Evolutionary conservation across 2,329 filamentous ascomycete genomes (phyloP).

Genomic region (Neurospora crassa): DNA sequence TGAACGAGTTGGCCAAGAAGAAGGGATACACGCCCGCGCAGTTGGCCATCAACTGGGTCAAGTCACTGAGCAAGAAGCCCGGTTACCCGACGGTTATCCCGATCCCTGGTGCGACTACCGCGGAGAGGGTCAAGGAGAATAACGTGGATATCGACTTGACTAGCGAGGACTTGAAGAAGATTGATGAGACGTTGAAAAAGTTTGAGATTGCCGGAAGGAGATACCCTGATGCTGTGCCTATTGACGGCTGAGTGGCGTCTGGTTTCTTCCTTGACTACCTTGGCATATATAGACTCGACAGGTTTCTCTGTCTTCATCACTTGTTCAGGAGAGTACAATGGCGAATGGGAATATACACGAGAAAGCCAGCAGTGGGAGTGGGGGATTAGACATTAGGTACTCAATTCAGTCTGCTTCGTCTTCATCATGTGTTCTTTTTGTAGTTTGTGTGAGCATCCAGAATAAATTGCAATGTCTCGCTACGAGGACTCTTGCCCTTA

Average conservation of each 20-base stretch:
- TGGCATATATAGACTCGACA: not conserved
- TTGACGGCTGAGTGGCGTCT: not conserved
- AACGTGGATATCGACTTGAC: conserved; percentile 36
- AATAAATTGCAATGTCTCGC: not conserved
- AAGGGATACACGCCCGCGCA: conserved; percentile 53
- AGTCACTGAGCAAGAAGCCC: conserved; percentile 35
- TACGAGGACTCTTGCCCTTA: too few relatives aligned
- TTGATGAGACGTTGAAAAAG: conserved; percentile 38
- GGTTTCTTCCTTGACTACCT: not conserved
- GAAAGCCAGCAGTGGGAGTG: not conserved
- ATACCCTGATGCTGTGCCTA: conserved; percentile 26
- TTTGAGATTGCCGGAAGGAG: conserved; percentile 38
- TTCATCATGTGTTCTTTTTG: not conserved
- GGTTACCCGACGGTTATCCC: conserved; percentile 50
- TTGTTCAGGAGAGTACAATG: not conserved
- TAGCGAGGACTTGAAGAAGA: conserved; percentile 38
- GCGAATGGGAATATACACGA: not conserved
- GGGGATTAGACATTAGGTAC: not conserved
- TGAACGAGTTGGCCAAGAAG: conserved; percentile 46
- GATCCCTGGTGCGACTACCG: conserved; percentile 54
- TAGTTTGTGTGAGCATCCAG: not conserved
- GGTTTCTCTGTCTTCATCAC: not conserved
- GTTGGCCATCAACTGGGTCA: conserved; percentile 55
- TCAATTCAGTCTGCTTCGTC: not conserved
- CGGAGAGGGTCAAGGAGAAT: conserved; percentile 50